Conservation (phyloP, 1,284 basidiomycete genomes). For the Malassezia psittaci region DNA sequence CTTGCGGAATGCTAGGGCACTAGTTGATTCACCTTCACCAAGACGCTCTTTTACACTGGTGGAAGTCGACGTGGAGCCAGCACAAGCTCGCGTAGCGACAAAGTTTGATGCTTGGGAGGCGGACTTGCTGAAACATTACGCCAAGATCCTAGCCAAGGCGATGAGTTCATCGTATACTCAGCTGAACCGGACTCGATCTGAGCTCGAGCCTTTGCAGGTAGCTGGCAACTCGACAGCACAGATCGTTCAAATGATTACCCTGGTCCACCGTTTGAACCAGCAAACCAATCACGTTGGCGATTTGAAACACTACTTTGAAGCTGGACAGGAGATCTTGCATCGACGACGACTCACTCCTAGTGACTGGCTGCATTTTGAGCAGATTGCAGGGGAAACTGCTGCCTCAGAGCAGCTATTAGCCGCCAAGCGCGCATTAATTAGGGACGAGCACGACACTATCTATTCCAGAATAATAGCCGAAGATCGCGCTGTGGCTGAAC, state of each 20-base stretch:
- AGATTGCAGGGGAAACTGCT: constrained; percentile 93
- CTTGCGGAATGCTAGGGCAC: constrained; percentile 88
- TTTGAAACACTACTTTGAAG: constrained; percentile 77
- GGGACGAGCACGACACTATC: constrained; percentile 89
- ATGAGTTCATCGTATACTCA: constrained; percentile 94
- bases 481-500: constrained; percentile 75
- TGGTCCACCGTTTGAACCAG: constrained; percentile 94
- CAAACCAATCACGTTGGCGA: constrained; percentile 92
- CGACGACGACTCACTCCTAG: constrained; percentile 93
- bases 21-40: constrained; percentile 91
- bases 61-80: constrained; percentile 92
- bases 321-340: constrained; percentile 91
- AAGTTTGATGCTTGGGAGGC: constrained; percentile 98
- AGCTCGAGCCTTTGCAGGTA: constrained; percentile 82
- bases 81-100: constrained; percentile 90
- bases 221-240: constrained; percentile 64
- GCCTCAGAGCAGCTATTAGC: constrained; percentile 96
- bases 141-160: constrained; percentile 74
- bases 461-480: constrained; percentile 99
- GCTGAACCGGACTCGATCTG: constrained; percentile 82
- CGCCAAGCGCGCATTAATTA: constrained; percentile 93
- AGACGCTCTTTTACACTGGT: constrained; percentile 74
- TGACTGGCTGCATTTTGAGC: constrained; percentile 94
- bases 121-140: constrained; percentile 83
- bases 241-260: constrained; percentile 96